Evolutionary conservation across 1,139 yeast genomes (phyloP).

Genomic region (Hyphopichia wangnamkhiaoensis): DNA sequence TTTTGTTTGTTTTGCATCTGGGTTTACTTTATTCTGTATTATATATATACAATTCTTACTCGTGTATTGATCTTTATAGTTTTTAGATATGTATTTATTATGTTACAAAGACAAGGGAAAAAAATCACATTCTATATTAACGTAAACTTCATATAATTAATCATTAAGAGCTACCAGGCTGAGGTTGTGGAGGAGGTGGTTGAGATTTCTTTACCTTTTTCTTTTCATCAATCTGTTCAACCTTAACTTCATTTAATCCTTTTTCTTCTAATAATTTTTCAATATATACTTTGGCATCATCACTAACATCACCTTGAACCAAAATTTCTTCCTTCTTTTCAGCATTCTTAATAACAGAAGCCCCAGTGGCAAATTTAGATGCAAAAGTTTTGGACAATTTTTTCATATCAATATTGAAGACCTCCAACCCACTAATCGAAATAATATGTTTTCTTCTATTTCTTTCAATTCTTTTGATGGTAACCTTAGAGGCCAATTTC

Average conservation of each 20-base stretch:
- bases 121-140: too few relatives aligned
- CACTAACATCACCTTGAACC: slow-evolving; percentile 95
- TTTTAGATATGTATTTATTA: too few relatives aligned
- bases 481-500: slow-evolving; percentile 75
- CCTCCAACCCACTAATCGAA: slow-evolving; percentile 85
- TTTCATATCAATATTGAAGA: slow-evolving; percentile 85
- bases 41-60: too few relatives aligned
- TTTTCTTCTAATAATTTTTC: slow-evolving; percentile 73
- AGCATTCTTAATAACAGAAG: slow-evolving; percentile 87
- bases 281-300: slow-evolving; percentile 81
- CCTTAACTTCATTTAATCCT: slow-evolving; percentile 81
- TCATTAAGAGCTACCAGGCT: slow-evolving; percentile 1
- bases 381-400: slow-evolving; percentile 91
- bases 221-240: slow-evolving; percentile 82
- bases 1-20: too few relatives aligned
- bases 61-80: too few relatives aligned
- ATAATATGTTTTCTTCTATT: slow-evolving; percentile 87
- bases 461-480: slow-evolving; percentile 85
- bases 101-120: too few relatives aligned
- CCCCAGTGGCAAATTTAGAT: slow-evolving; percentile 94
- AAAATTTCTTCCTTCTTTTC: slow-evolving; percentile 91
- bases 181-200: slow-evolving; percentile 6
- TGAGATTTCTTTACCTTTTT: slow-evolving; percentile 60
- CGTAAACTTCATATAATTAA: too few relatives aligned
- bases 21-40: too few relatives aligned